Conservation (phyloP, 2,329 filamentous ascomycete species). For the Sclerotinia minor region DNA sequence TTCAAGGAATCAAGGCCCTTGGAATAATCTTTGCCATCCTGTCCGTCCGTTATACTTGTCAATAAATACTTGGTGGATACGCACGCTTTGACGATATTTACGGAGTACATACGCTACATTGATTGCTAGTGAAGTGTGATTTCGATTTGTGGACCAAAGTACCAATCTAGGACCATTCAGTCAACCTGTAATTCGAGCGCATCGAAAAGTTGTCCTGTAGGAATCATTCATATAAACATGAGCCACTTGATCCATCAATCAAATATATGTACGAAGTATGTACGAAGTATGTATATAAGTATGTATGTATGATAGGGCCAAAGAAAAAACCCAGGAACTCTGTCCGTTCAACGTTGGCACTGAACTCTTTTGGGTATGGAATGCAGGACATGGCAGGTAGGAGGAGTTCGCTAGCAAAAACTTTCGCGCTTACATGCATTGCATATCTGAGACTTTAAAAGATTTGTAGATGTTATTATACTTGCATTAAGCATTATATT, state of each 20-base stretch:
- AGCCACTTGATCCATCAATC: constrained; percentile 1
- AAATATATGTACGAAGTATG: neutral
- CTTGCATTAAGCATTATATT: neutral
- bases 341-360: neutral
- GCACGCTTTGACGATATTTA: constrained; percentile 16
- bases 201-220: neutral
- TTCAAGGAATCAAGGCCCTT: neutral
- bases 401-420: constrained; percentile 10
- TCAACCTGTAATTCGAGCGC: neutral
- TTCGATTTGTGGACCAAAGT: constrained; percentile 5
- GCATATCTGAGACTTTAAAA: constrained; percentile 11
- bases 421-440: constrained; percentile 8
- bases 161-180: neutral
- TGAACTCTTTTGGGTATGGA: constrained; percentile 14
- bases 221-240: neutral
- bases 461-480: neutral
- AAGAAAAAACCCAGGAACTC: neutral
- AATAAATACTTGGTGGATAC: constrained; percentile 3
- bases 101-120: neutral
- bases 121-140: constrained; percentile 11
- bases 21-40: neutral
- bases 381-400: constrained; percentile 14
- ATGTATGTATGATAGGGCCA: constrained; percentile 5
- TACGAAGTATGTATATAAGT: no score
- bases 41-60: constrained; percentile 8